Conservation (phyloP, 2,329 filamentous ascomycete genomes). For the Trichoderma lentiforme region DNA sequence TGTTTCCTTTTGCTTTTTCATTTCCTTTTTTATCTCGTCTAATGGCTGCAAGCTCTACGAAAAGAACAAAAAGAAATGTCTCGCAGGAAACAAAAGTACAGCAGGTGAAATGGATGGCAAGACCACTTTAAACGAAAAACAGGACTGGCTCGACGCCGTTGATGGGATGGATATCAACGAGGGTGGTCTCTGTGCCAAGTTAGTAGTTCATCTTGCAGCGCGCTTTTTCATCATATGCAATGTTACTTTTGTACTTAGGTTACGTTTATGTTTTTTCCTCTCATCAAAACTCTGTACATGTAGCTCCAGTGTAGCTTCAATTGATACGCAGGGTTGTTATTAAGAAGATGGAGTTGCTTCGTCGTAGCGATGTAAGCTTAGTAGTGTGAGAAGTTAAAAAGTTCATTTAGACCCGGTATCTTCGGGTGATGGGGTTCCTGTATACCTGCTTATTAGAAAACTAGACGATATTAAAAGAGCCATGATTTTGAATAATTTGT, state of each 20-base stretch:
- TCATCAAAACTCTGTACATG: neutral
- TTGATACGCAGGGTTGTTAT: neutral
- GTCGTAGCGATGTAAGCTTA: neutral
- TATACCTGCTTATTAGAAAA: neutral
- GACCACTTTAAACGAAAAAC: neutral
- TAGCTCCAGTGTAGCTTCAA: neutral
- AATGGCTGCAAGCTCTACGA: neutral
- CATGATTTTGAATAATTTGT: neutral
- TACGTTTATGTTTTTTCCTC: neutral
- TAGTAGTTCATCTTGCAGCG: slow-evolving; percentile 4
- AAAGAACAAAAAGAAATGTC: neutral
- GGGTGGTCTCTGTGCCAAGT: neutral
- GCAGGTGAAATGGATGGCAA: neutral
- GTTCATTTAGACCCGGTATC: neutral
- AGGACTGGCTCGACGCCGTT: neutral
- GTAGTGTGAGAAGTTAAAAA: neutral
- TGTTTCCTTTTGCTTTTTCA: neutral
- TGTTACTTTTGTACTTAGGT: slow-evolving; percentile 16
- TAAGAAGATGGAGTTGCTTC: neutral
- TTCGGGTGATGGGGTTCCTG: neutral
- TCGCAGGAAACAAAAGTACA: neutral
- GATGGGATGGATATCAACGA: neutral
- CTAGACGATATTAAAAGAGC: neutral
- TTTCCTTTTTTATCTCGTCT: neutral
- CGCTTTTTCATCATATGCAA: slow-evolving; percentile 23